Base-by-base conservation (phyloP, 495 filamentous ascomycete genomes). In the Rhypophila decipiens region DNA sequence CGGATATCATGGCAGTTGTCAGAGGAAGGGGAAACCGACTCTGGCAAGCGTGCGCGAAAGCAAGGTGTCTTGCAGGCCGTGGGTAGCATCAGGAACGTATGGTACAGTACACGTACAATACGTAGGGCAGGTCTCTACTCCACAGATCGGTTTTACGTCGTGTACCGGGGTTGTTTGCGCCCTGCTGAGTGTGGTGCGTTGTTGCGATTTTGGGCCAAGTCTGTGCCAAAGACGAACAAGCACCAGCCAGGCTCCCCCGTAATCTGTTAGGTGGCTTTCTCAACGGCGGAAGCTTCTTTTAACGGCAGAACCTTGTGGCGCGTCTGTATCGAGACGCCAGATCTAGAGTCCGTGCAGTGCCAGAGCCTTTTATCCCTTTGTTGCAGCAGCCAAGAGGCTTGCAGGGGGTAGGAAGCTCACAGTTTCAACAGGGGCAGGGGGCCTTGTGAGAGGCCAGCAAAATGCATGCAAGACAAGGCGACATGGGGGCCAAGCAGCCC, bases 71-170 rank as follows among this genome's bases (percentile, higher is more conserved):
- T 64, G 56, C 56, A 53, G 53, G 44, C 35, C 35, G 37, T 57
- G 53, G 48, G 60, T 64, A 29, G 58, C 49, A 64, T 59, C 50
- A 61, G 49, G 39, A 51, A 46, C 44, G 47, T n/a, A n/a, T n/a
- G n/a, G n/a, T n/a, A n/a, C n/a, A n/a, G n/a, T n/a, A n/a, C n/a
- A n/a, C n/a, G n/a, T n/a, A n/a, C n/a, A n/a, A n/a, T n/a, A n/a
- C n/a, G n/a, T n/a, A n/a, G n/a, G n/a, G n/a, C n/a, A n/a, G n/a
- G n/a, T n/a, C n/a, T n/a, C n/a, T n/a, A n/a, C n/a, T n/a, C n/a
- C n/a, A n/a, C n/a, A n/a, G n/a, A n/a, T n/a, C n/a, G n/a, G n/a
- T n/a, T n/a, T n/a, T n/a, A n/a, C n/a, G n/a, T n/a, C n/a, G n/a
- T n/a, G n/a, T n/a, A n/a, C n/a, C n/a, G n/a, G n/a, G n/a, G n/a